Percentiles rank a stretch among this genome's conserved stretches.
Conservation (phyloP, 2,329 filamentous ascomycete species). For the Achaetomium macrosporum region DNA sequence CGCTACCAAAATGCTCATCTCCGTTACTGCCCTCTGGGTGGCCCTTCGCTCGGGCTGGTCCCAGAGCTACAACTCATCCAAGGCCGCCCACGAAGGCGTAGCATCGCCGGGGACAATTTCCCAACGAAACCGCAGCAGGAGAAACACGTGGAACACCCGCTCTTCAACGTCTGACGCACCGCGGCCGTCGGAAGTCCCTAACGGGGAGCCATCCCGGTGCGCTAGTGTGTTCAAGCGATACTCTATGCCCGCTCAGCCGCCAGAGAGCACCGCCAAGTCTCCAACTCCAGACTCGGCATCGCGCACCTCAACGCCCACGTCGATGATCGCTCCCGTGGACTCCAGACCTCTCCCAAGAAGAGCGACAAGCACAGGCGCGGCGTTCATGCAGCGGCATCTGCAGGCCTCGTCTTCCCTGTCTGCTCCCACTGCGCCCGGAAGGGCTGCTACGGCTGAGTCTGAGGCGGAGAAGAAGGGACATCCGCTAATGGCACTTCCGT, state of each 20-base stretch:
- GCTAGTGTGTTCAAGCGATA: conserved; percentile 2
- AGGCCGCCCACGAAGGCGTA: neutral
- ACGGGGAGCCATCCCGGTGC: neutral
- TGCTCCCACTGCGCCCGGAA: neutral
- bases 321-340: conserved; percentile 14
- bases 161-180: conserved; percentile 11
- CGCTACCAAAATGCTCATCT: conserved; percentile 43
- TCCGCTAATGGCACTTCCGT: neutral
- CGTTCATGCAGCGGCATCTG: conserved; percentile 39
- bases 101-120: neutral
- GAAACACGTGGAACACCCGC: conserved; percentile 23
- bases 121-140: conserved; percentile 11
- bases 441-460: neutral
- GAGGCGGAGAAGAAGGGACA: neutral
- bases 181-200: neutral
- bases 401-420: conserved; percentile 11
- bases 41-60: conserved; percentile 40
- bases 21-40: conserved; percentile 48
- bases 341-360: conserved; percentile 31
- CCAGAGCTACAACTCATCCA: conserved; percentile 5
- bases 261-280: neutral
- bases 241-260: conserved; percentile 9
- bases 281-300: conserved; percentile 1
- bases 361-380: conserved; percentile 42
- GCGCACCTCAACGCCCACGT: conserved; percentile 18